These are phyloP conservation scores for Spinacia oleracea DNA, from an alignment of 179 eudicot genomes.

Conservation along the genomic window DNA sequence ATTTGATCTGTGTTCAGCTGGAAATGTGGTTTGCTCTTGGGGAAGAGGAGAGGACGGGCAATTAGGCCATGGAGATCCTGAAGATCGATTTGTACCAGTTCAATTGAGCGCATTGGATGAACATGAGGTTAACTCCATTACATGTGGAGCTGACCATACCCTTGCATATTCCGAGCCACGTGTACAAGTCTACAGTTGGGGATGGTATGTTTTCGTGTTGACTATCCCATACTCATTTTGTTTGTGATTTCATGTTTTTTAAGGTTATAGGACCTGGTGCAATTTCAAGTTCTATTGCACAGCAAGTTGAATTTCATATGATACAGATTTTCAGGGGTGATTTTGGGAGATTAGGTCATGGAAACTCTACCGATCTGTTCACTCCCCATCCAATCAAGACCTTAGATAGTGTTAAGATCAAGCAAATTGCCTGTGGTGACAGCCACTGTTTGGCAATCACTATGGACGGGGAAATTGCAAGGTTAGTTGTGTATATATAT, in stretches of 20 bases:
- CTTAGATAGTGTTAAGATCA: constrained; percentile 64
- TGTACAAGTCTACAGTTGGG: constrained; percentile 93
- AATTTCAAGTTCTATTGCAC: neutral
- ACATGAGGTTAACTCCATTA: constrained; percentile 64
- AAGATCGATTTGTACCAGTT: constrained; percentile 77
- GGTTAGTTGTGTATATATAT: constrained; percentile 48
- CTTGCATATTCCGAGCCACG: constrained; percentile 74
- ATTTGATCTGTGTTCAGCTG: constrained; percentile 47
- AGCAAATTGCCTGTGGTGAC: constrained; percentile 96
- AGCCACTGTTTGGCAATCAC: constrained; percentile 96
- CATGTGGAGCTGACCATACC: constrained; percentile 95
- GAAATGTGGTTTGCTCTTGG: constrained; percentile 90
- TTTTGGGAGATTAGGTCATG: constrained; percentile 98
- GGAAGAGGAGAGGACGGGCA: constrained; percentile 99
- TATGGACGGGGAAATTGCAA: constrained; percentile 77
- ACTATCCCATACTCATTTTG: neutral
- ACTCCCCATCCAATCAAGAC: constrained; percentile 88
- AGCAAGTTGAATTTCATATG: neutral
- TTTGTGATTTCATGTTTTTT: neutral
- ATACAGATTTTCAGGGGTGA: constrained; percentile 74
- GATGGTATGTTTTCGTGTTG: constrained; percentile 60
- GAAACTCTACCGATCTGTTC: constrained; percentile 89
- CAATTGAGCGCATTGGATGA: constrained; percentile 83
- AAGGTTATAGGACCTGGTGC: neutral
- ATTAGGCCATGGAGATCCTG: constrained; percentile 93